Evolutionary conservation across 176 grass and related monocot species (phyloP), one percentile per base, ranked within the genome.

Genomic region (Eleusine indica): DNA sequence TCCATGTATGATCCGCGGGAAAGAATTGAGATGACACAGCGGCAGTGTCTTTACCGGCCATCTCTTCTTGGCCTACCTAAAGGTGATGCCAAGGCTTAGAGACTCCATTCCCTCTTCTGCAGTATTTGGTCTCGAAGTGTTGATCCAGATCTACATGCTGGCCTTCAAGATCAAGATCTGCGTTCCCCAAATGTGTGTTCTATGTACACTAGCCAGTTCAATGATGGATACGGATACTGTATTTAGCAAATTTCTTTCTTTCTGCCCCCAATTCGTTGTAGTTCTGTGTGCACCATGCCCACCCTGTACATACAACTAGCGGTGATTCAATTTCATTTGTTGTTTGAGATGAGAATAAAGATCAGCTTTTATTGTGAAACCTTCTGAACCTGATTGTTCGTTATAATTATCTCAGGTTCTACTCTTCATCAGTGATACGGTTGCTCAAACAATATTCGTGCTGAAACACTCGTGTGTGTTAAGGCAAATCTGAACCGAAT

Each of bases 1-100:
- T 93, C 91, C 2, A 93, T 95, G 96, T 95, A 74, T 70, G 96
- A 98, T 91, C 96, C 93, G 22, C 86, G 93, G 21, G 92, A 98
- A 57, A 79, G 93, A 72, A 98, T 98, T 21, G 91, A 91, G 82
- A 77, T 95, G 87, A 83, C 89, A 52, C 85, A 91, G 15, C 83
- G 92, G 29, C 93, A 98, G 10, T 88, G 77, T 18, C 85, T 98
- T 53, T 98, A 89, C 83, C 88, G 87, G 16, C 91, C 96, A 15
- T 93, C 91, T 69, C 93, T 98, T 80, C 96, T 95, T 67, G 87
- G 91, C 64, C 91, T 72, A 32, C 28, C 83, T 46, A 82, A 82
- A 77, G 44, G 56, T 38, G 72, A 89, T 42, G 66, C 60, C 66
- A 76, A 86, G 73, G 58, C 39, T 65, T 90, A 86, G 63, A 57